Base-by-base conservation (phyloP, 2,329 filamentous ascomycete species). In the Aquanectria penicillioides region DNA sequence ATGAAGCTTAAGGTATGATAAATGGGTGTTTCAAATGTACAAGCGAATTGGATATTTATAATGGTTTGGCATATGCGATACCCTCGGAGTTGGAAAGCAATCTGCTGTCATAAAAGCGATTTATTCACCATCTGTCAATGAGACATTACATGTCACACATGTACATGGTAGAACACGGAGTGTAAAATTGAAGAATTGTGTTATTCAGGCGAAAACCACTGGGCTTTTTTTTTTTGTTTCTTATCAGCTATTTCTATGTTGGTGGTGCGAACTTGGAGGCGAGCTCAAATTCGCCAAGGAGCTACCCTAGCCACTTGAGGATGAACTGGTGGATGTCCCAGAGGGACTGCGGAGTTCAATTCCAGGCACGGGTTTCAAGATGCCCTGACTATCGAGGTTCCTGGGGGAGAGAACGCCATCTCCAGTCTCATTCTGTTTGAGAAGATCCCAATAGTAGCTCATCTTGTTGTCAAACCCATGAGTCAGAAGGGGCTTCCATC, bases 1-100 rank as follows among this genome's bases (percentile, higher is more conserved):
- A 60, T 63, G 36, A 69, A 69, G 46, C 59, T 68, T 7, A 69
- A 69, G 53, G 57, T 69, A 17, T 69, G 38, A 64, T 12, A n/a
- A 26, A 20, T 18, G 9, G 34, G 4, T 15, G 17, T 15, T 47
- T 46, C 13, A 47, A 36, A 47, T 13, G 31, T 46, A 29, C 15
- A n/a, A 18, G 33, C 17, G 28, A 10, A 31, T 22, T 31, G 13
- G 12, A 46, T 7, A 12, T 12, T 33, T 61, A 53, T 33, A 37
- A 54, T 62, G 28, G 31, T 58, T 66, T 65, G 22, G 40, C 25
- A 40, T 29, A 17, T 18, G 57, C 50, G 65, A 69, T 69, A 69
- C 65, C 65, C 67, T 63, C 3, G 50, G 57, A 59, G 65, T 69
- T 58, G 54, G 38, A 43, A 5, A 15, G 10, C 13, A 17, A 53